Evolutionary conservation across 371 early-diverging fungal species (phyloP).

Genomic region (Rhizopus microsporus): DNA sequence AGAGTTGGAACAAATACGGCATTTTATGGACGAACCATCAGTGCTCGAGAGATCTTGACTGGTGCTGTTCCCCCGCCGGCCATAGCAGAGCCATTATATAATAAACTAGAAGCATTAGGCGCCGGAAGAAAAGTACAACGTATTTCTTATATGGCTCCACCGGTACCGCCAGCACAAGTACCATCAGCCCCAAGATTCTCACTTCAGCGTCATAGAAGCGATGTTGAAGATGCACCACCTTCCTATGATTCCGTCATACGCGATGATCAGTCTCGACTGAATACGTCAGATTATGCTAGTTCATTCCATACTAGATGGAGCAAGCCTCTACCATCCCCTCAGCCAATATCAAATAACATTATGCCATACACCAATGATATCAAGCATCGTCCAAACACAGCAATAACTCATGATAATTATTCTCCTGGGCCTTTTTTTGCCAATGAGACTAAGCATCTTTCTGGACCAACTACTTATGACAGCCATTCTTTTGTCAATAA

Average conservation of each 20-base stretch:
- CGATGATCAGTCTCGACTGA: no score
- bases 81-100: constrained; percentile 32
- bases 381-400: no score
- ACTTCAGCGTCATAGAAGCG: not conserved
- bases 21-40: constrained; percentile 37
- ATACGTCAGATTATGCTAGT: no score
- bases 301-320: no score
- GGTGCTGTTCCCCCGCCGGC: constrained; percentile 26
- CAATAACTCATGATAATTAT: not conserved
- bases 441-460: no score
- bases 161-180: not conserved
- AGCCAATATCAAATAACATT: no score
- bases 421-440: not conserved
- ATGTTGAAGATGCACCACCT: no score
- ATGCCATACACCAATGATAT: no score
- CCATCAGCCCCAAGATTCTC: constrained; percentile 1
- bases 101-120: constrained; percentile 30
- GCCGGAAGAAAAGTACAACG: constrained; percentile 17
- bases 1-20: constrained; percentile 37
- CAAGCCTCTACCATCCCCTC: no score
- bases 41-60: constrained; percentile 39
- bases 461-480: no score
- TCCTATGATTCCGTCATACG: no score
- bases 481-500: no score
- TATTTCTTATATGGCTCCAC: not conserved